Evolutionary conservation across 441 rosid genomes (phyloP), one percentile per base, ranked within the genome.

Genomic region (Manihot esculenta): DNA sequence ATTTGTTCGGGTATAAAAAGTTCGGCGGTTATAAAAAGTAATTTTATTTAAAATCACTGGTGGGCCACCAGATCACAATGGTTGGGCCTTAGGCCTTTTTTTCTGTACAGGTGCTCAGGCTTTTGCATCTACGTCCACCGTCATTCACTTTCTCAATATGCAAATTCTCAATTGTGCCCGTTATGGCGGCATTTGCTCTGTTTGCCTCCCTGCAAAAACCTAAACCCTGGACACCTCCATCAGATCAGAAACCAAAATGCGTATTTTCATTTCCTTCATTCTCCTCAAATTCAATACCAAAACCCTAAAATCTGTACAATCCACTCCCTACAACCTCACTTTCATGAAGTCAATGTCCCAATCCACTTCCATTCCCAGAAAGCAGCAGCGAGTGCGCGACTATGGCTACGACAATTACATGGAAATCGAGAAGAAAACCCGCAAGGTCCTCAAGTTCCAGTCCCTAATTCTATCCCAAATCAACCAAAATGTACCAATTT

Each of bases 371-470:
- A 88, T 95, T 41, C 96, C 98, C 73, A 82, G 74, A 62, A 95
- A 91, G 35, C 94, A 88, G 68, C 81, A 72, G 4, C 77, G 98
- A 62, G 88, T 93, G 13, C 94, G 97, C 68, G 98, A 95, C 76
- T 96, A 91, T 47, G 97, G 90, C 81, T 95, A 62, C 81, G 99
- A 95, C 85, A 83, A 91, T 74, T 95, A 89, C 92, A 92, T 95
- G 98, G 99, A 92, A 78, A 72, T 93, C 69, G 95, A 87, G 86
- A 92, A 92, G 71, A 92, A 92, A 71, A 84, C 80, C 51, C 92
- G 97, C 6, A 88, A 86, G 72, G 91, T 91, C 69, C 59, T 89
- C 27, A 93, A 89, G 62, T 88, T 95, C 75, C 93, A 89, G 56
- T 73, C 85, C 50, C 26, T 92, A 7, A 88, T 95, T 27, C 90